Conservation (phyloP, 1,284 basidiomycete genomes). For the Dichomitus squalens region DNA sequence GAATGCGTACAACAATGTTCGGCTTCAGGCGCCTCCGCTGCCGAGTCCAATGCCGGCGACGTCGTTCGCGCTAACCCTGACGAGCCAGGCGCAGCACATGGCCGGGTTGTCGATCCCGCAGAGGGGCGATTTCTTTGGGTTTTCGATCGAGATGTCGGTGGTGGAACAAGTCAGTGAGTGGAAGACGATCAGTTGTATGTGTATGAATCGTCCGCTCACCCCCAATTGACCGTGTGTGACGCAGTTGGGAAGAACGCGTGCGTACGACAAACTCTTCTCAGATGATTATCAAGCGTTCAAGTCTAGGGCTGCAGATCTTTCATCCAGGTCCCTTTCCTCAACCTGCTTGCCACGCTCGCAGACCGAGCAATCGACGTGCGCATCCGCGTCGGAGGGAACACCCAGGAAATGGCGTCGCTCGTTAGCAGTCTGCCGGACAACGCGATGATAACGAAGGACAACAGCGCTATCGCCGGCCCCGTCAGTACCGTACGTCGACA, state of each 20-base stretch:
- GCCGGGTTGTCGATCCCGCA: constrained; percentile 53
- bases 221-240: too few species aligned
- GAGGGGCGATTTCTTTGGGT: constrained; percentile 66
- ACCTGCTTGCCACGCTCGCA: constrained; percentile 65
- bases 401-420: constrained; percentile 60
- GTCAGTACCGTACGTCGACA: constrained; percentile 31
- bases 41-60: constrained; percentile 21
- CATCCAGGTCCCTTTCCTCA: constrained; percentile 66
- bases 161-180: constrained; percentile 64
- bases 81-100: constrained; percentile 9
- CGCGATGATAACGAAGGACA: constrained; percentile 51
- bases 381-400: constrained; percentile 74
- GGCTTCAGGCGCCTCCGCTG: constrained; percentile 22
- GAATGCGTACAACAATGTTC: constrained; percentile 15
- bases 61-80: constrained; percentile 19
- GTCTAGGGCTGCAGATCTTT: constrained; percentile 38
- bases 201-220: too few species aligned
- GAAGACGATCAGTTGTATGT: too few species aligned
- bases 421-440: constrained; percentile 47
- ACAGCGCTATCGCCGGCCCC: constrained; percentile 40
- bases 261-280: too few species aligned
- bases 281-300: too few species aligned
- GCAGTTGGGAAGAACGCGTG: constrained; percentile 63
- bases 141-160: constrained; percentile 76
- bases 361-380: constrained; percentile 55